Base-by-base conservation (phyloP, 2,329 filamentous ascomycete species). In the Venturia aucupariae region DNA sequence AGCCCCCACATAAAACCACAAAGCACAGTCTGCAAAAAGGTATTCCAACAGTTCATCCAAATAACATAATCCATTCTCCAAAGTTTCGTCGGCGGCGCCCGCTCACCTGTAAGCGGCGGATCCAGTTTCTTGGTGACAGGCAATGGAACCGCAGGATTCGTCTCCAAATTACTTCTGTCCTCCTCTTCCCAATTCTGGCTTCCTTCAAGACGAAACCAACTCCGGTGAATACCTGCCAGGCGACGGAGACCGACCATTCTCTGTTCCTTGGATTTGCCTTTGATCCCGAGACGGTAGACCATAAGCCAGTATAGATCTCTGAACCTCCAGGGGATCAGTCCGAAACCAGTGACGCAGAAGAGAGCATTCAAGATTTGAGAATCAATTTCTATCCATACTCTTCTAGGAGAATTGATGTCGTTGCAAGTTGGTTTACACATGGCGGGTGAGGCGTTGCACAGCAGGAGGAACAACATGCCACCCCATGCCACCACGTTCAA, bases 401-500 rank as follows among this genome's bases (percentile, higher is more conserved):
- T 81, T n/a, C 90, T 84, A 1, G 90, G 86, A 0, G 89, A 91
- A 70, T 90, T 79, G 72, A 90, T 86, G 68, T 89, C 80, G 71
- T 90, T 82, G 77, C 90, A 93, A 82, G 86, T 69, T 81, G 77
- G 74, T 72, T 77, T 73, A 78, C 90, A 91, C 89, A 91, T 91
- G 66, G 85, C 84, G 7, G 87, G 86, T 2, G 84, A 79, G 30
- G 81, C 90, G 70, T 91, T 90, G 78, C 87, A 89, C 32, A 96
- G 84, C 2, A 96, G 80, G 22, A 96, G 79, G 76, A 96, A 95
- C 41, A 96, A 81, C 91, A 96, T 96, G 65, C 89, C 90, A 62
- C 91, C 91, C 91, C 91, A 96, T 0, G 89, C 92, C 11, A 96
- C 84, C 24, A 96, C 83, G 68, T 93, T 92, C 65, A 94, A 81